phyloP scores from a whole-genome alignment of 208 protist species.

The Crithidia bombi region DNA sequence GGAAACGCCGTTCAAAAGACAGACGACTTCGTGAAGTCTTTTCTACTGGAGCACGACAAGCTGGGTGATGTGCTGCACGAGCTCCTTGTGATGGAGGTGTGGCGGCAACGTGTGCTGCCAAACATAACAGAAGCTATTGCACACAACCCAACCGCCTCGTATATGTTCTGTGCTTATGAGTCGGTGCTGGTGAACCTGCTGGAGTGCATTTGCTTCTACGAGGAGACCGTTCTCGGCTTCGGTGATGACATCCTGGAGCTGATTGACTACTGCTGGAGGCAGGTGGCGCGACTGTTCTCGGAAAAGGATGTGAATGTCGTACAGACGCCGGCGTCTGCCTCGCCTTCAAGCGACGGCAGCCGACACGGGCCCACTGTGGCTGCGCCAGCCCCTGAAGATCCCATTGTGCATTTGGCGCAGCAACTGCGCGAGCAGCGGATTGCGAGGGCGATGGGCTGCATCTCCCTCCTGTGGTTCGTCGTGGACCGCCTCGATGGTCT shows the following conservation, averaged over 20 bases:
- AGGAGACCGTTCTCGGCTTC: slow-evolving; percentile 78
- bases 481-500: slow-evolving; percentile 79
- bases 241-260: slow-evolving; percentile 90
- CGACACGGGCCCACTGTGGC: background rate
- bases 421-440: slow-evolving; percentile 56
- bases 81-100: slow-evolving; percentile 87
- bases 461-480: slow-evolving; percentile 92
- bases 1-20: slow-evolving; percentile 85
- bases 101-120: slow-evolving; percentile 81
- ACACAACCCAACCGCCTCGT: slow-evolving; percentile 71
- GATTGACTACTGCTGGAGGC: slow-evolving; percentile 91
- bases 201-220: slow-evolving; percentile 87
- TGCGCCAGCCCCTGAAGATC: slow-evolving; percentile 15
- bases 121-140: slow-evolving; percentile 46
- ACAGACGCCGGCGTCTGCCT: background rate
- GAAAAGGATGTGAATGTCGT: slow-evolving; percentile 39
- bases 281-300: slow-evolving; percentile 78
- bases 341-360: background rate
- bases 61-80: slow-evolving; percentile 79
- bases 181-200: slow-evolving; percentile 87
- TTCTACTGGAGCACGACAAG: slow-evolving; percentile 82
- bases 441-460: slow-evolving; percentile 69
- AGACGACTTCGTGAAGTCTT: slow-evolving; percentile 88
- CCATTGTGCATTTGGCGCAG: slow-evolving; percentile 34
- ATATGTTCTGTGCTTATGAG: slow-evolving; percentile 89